A percentile compares a stretch with the other conserved stretches of the same genome.
These are phyloP conservation scores for Calonectria pseudoturangicola DNA, from an alignment of 2,329 filamentous ascomycete genomes.

Conservation along the genomic window DNA sequence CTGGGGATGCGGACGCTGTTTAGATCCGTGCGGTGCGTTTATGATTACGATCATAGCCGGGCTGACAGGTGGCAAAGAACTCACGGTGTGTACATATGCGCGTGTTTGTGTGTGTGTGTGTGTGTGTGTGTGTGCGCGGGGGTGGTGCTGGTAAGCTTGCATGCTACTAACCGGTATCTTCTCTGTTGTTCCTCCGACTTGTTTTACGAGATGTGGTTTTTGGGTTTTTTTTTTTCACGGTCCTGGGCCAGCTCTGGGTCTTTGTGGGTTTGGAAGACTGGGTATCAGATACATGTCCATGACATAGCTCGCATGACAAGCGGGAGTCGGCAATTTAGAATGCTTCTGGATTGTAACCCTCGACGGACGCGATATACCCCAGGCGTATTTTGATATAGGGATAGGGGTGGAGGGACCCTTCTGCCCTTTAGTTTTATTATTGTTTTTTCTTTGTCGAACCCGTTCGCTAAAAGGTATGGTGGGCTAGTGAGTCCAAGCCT, in stretches of 20 bases:
- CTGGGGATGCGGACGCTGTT: conserved; percentile 27
- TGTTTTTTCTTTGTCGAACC: background rate
- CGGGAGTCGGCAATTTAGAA: conserved; percentile 25
- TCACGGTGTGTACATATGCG: background rate
- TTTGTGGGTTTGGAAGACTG: conserved; percentile 37
- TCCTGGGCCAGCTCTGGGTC: conserved; percentile 33
- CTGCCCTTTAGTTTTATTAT: background rate
- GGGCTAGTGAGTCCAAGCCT: conserved; percentile 2
- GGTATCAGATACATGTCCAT: conserved; percentile 5
- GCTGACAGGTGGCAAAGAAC: conserved; percentile 15
- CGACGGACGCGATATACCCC: conserved; percentile 20
- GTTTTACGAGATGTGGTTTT: background rate
- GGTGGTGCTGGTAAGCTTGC: conserved; percentile 4
- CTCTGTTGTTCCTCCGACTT: background rate
- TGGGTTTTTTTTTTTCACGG: background rate
- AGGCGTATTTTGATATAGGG: conserved; percentile 21
- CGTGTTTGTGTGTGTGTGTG: background rate
- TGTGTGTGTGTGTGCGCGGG: background rate
- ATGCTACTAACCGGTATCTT: too few relatives aligned
- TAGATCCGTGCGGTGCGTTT: conserved; percentile 38
- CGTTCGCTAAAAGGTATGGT: conserved; percentile 18
- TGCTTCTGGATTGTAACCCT: conserved; percentile 13
- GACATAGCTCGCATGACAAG: conserved; percentile 17
- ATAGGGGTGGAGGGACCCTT: background rate
- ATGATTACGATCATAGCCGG: conserved; percentile 6